Evolutionary conservation across 139 green algal genomes (phyloP).

Genomic region (Chlorella sp.): DNA sequence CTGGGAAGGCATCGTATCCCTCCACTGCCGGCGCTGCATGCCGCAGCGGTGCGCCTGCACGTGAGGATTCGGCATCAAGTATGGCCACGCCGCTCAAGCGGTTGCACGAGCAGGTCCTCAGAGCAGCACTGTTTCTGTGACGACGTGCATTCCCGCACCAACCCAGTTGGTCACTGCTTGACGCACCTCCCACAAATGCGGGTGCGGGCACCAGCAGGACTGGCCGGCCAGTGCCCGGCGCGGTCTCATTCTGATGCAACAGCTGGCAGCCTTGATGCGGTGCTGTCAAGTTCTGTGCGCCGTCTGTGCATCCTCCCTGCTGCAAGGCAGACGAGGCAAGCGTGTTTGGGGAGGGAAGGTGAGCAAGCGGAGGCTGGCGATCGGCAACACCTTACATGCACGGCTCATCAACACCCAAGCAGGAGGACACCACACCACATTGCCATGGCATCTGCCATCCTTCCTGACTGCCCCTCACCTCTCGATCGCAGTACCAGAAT

Average conservation of each 20-base stretch:
- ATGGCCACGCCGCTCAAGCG: not conserved
- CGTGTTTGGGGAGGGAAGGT: too few relatives aligned
- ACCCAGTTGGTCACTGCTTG: too few relatives aligned
- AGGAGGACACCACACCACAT: too few relatives aligned
- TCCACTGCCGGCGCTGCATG: not conserved
- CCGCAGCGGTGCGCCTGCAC: slow-evolving; percentile 24
- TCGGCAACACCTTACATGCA: too few relatives aligned
- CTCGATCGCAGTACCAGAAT: not conserved
- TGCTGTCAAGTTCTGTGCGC: not conserved
- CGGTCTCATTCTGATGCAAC: not conserved
- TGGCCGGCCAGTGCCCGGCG: slow-evolving; percentile 8
- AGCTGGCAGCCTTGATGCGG: slow-evolving; percentile 7
- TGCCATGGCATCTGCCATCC: too few relatives aligned
- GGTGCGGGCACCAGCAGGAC: slow-evolving; percentile 16
- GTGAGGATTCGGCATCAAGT: not conserved
- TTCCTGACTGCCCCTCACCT: too few relatives aligned
- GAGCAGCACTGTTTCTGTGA: too few relatives aligned
- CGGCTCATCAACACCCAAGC: too few relatives aligned
- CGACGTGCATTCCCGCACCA: too few relatives aligned
- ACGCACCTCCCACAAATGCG: not conserved
- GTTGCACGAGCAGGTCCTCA: too few relatives aligned
- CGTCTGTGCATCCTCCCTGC: not conserved
- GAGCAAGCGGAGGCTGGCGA: too few relatives aligned
- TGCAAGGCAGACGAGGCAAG: too few relatives aligned
- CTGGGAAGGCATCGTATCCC: not conserved